Evolutionary conservation across 257 asterid genomes (phyloP), one percentile per base, ranked within the genome.

Genomic region (Haberlea rhodopensis): DNA sequence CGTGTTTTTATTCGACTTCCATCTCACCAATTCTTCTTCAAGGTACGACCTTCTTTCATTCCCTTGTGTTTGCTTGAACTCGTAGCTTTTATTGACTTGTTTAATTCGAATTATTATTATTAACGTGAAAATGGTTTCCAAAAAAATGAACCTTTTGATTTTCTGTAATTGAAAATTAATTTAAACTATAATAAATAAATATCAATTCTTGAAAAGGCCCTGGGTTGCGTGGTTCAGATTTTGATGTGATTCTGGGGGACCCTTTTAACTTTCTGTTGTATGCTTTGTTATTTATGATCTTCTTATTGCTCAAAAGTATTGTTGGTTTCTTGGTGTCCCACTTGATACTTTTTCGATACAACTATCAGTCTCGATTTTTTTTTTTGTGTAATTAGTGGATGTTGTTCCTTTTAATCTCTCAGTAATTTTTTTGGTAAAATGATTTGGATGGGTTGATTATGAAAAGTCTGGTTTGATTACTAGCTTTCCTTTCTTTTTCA

Each of bases 361-460:
- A 18, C 55, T 26, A 20, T 46, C 29, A 31, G 49, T 59, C 65
- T 55, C 16, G n/a, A n/a, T n/a, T 21, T 59, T 57, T 8, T 2
- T 48, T 3, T 28, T 45, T 67, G 48, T 52, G 64, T 55, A 27
- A 13, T 3, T 59, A 46, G 70, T 68, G 81, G 69, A 53, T 43
- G 21, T 20, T 60, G 15, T 13, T 22, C 31, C 26, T 19, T 51
- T 18, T 51, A 1, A 51, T 51, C 0, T 22, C 9, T 46, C 10
- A 15, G 10, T 19, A 52, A 20, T 21, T 19, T 9, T n/a, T 7
- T 21, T 5, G 26, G 18, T 22, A 13, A 52, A 52, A 18, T 20
- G 57, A 52, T 22, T 6, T 28, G 11, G 4, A 29, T 29, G 37
- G 10, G 7, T 29, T 29, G 37, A 29, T 29, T 29, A 3, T 28